Percentiles rank a stretch among this genome's conserved stretches.
phyloP scores from a whole-genome alignment of 805 yeast species.

The Zygosaccharomyces siamensis region DNA sequence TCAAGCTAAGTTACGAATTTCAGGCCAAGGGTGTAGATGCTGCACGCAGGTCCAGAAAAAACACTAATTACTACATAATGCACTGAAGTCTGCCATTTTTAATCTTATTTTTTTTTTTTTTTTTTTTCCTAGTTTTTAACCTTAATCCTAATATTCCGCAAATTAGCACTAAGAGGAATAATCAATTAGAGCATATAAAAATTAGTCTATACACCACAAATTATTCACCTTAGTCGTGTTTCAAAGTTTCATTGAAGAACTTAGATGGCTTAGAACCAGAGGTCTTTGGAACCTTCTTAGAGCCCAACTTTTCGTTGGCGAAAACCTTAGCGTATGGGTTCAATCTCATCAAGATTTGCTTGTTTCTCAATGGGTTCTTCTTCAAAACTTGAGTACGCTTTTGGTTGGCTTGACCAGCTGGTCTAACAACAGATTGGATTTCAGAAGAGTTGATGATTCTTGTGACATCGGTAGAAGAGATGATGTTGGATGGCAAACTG shows the following conservation, averaged over 20 bases:
- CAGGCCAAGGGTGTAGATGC: constrained; percentile 40
- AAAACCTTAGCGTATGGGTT: constrained; percentile 99
- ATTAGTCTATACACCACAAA: background rate
- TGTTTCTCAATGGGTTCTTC: constrained; percentile 99
- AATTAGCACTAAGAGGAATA: constrained; percentile 1
- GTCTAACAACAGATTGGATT: constrained; percentile 94
- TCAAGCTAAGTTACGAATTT: constrained; percentile 57
- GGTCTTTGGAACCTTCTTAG: constrained; percentile 65
- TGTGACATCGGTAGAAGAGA: constrained; percentile 92
- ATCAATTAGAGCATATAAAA: constrained; percentile 2
- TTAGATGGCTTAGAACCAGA: constrained; percentile 62
- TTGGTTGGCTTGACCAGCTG: constrained; percentile 90
- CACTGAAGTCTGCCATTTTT: constrained; percentile 39
- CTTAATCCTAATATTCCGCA: background rate
- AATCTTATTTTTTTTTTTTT: too few relatives aligned
- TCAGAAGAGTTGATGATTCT: constrained; percentile 98
- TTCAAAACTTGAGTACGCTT: constrained; percentile 93
- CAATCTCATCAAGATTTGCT: constrained; percentile 94
- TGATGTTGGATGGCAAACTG: constrained; percentile 90
- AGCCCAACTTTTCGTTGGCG: constrained; percentile 85
- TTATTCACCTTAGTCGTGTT: constrained; percentile 44
- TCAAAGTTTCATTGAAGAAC: constrained; percentile 62
- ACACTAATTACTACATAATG: constrained; percentile 65
- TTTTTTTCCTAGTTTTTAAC: background rate
- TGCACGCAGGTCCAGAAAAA: constrained; percentile 51